A percentile compares a stretch with the other conserved stretches of the same genome.
Conservation (phyloP, 2,329 filamentous ascomycete species). For the Trichoderma guizhouense region DNA sequence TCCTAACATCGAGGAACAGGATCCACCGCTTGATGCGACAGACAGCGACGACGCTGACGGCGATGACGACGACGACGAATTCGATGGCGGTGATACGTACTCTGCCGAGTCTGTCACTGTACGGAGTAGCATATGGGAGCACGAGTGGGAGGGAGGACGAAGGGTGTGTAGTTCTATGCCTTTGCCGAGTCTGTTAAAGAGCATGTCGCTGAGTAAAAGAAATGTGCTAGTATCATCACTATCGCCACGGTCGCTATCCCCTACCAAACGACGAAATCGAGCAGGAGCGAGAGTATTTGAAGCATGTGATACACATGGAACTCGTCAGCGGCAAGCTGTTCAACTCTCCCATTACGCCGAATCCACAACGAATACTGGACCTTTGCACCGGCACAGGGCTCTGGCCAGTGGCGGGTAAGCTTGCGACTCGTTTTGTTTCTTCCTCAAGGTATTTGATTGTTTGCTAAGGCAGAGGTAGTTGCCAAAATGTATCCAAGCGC, state of each 20-base stretch:
- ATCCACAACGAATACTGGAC: slow-evolving; percentile 37
- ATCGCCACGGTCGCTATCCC: slow-evolving; percentile 34
- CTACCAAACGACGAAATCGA: slow-evolving; percentile 41
- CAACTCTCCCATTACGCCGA: slow-evolving; percentile 39
- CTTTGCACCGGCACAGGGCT: slow-evolving; percentile 34
- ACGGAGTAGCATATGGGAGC: slow-evolving; percentile 17
- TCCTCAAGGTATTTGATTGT: not conserved
- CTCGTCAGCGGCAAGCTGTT: slow-evolving; percentile 37
- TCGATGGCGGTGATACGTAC: not conserved
- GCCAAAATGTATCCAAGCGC: slow-evolving; percentile 36
- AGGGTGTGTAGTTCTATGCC: slow-evolving; percentile 6
- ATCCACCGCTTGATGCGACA: slow-evolving; percentile 12
- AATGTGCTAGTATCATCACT: slow-evolving; percentile 31
- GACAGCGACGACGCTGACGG: slow-evolving; percentile 9
- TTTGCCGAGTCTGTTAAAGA: not conserved
- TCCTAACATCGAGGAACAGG: slow-evolving; percentile 13
- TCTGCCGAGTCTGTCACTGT: slow-evolving; percentile 11
- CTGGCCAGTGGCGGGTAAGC: slow-evolving; percentile 43
- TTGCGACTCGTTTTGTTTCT: not conserved
- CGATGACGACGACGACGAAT: slow-evolving; percentile 5
- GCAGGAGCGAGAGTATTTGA: slow-evolving; percentile 39
- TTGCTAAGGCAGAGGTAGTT: slow-evolving; percentile 19
- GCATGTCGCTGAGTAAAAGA: not conserved
- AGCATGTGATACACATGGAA: slow-evolving; percentile 38
- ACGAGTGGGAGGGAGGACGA: slow-evolving; percentile 18